Evolutionary conservation across 2,329 filamentous ascomycete genomes (phyloP).

Genomic region (Phaeosphaeriaceae sp.): DNA sequence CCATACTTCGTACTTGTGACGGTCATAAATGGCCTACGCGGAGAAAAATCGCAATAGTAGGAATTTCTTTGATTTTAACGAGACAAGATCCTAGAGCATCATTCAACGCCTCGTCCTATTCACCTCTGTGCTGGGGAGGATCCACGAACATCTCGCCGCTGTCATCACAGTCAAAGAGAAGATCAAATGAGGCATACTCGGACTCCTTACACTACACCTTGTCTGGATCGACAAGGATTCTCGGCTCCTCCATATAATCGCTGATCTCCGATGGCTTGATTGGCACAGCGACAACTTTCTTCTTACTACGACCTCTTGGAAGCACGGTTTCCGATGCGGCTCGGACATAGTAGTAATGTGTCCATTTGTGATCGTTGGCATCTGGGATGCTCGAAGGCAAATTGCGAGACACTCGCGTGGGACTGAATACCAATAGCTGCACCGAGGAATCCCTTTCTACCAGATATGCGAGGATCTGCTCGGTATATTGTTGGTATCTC

Average conservation of each 20-base stretch:
- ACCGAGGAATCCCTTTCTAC: neutral
- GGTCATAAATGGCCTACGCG: no score
- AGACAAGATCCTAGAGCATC: no score
- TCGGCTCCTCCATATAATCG: neutral
- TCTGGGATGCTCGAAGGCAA: neutral
- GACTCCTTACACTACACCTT: neutral
- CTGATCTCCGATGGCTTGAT: neutral
- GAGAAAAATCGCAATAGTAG: no score
- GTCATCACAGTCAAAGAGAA: no score
- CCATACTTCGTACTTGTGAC: neutral
- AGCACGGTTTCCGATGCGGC: neutral
- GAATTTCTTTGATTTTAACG: no score
- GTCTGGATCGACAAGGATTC: neutral
- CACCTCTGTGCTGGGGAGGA: neutral
- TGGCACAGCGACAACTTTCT: constrained; percentile 6
- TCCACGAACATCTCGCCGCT: neutral
- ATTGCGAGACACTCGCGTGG: neutral
- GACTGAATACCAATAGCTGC: neutral
- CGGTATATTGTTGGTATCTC: neutral
- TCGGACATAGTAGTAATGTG: constrained; percentile 2
- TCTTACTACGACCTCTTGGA: neutral
- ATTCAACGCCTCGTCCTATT: neutral
- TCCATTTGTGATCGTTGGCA: neutral
- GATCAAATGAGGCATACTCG: neutral
- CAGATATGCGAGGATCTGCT: neutral